Percentiles rank a stretch among this genome's conserved stretches.
phyloP scores from a whole-genome alignment of 176 grass and related monocot species.

The Elaeis guineensis region DNA sequence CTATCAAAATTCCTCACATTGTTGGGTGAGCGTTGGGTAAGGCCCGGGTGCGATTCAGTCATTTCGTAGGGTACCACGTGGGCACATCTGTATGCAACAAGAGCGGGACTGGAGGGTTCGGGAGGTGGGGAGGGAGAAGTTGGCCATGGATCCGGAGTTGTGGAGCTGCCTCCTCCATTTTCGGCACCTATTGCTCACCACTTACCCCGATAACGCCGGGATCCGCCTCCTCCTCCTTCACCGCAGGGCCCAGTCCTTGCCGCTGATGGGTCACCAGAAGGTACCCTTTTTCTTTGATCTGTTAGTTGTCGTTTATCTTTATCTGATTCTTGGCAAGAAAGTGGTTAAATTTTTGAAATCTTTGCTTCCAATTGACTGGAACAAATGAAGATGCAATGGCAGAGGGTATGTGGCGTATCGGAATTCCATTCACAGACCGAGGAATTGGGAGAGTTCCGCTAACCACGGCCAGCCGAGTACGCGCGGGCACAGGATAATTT shows the following conservation, averaged over 20 bases:
- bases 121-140: neutral
- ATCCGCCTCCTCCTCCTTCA: conserved; percentile 69
- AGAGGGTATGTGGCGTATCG: conserved; percentile 70
- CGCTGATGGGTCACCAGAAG: conserved; percentile 44
- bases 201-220: conserved; percentile 51
- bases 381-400: conserved; percentile 90
- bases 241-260: conserved; percentile 36
- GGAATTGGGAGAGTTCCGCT: conserved; percentile 28
- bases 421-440: conserved; percentile 57
- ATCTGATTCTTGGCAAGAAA: too few relatives aligned
- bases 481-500: conserved; percentile 55
- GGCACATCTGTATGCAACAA: too few relatives aligned
- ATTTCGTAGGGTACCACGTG: too few relatives aligned
- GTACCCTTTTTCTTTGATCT: conserved; percentile 17
- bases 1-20: too few relatives aligned
- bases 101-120: too few relatives aligned
- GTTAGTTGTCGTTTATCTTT: too few relatives aligned
- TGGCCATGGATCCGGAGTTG: conserved; percentile 60
- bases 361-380: too few relatives aligned
- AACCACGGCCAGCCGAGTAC: conserved; percentile 55
- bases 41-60: too few relatives aligned
- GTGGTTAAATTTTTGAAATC: too few relatives aligned
- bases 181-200: conserved; percentile 49
- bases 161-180: conserved; percentile 62
- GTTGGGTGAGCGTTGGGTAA: too few relatives aligned